A percentile compares a stretch with the other conserved stretches of the same genome.
phyloP scores from a whole-genome alignment of 345 rosid species.

The Bretschneidera sinensis region DNA sequence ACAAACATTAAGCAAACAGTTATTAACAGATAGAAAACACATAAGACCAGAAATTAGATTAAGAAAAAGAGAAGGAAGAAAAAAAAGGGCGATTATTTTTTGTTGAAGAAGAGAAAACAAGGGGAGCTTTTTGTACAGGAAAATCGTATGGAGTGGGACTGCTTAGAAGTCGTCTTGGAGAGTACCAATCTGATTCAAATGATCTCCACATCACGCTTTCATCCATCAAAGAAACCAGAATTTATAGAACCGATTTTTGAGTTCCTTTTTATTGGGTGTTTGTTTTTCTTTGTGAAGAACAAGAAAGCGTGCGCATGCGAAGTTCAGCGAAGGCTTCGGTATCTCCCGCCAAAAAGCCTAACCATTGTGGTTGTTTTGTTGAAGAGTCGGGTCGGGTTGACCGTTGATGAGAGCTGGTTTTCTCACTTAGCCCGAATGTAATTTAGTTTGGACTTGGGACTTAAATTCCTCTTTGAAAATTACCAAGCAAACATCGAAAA shows the following conservation, averaged over 20 bases:
- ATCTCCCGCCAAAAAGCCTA: conserved; percentile 27
- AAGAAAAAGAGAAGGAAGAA: not conserved
- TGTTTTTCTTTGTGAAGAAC: not conserved
- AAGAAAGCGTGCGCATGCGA: not conserved
- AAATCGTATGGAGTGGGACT: conserved; percentile 30
- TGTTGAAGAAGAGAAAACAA: not conserved
- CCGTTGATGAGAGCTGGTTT: not conserved
- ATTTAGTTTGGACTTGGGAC: no score
- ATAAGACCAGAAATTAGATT: no score
- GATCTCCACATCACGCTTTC: conserved; percentile 9
- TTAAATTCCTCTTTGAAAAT: no score
- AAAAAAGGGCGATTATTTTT: not conserved
- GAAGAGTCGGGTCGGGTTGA: conserved; percentile 9
- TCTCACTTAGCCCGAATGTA: not conserved
- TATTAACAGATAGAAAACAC: no score
- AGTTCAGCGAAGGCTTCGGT: not conserved
- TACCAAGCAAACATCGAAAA: no score
- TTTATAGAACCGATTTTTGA: not conserved
- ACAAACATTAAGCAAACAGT: conserved; percentile 10
- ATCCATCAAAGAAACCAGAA: conserved; percentile 26
- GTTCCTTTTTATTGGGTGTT: no score
- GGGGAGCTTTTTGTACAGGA: conserved; percentile 20
- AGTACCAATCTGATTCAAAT: conserved; percentile 37
- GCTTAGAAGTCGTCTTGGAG: conserved; percentile 39
- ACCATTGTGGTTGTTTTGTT: conserved; percentile 17